Percentiles rank a stretch among this genome's conserved stretches.
phyloP scores from a whole-genome alignment of 108 stramenopile genomes.

The Pseudonitzschia multiseries region DNA sequence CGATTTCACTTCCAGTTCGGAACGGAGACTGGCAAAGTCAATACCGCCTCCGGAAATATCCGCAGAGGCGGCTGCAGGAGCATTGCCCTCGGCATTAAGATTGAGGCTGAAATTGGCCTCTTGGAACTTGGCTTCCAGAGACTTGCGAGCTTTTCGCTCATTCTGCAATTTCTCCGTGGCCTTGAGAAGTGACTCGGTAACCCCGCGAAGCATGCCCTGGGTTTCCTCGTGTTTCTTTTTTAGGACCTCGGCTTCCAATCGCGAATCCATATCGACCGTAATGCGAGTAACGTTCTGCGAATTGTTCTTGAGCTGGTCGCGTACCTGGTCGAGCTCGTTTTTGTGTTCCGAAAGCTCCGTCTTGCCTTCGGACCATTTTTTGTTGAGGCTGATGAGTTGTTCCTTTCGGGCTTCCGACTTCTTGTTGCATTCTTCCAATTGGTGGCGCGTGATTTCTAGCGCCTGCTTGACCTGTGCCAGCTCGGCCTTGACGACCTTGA shows the following conservation, averaged over 20 bases:
- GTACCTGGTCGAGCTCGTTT: conserved; percentile 32
- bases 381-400: conserved; percentile 40
- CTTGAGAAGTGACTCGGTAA: conserved; percentile 41
- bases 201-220: conserved; percentile 45
- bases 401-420: conserved; percentile 48
- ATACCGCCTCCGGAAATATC: conserved; percentile 7
- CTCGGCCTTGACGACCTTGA: conserved; percentile 37
- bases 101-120: conserved; percentile 28
- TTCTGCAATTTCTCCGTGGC: conserved; percentile 42
- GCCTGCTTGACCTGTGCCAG: conserved; percentile 37
- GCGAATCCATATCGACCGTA: conserved; percentile 24
- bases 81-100: conserved; percentile 9
- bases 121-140: conserved; percentile 20
- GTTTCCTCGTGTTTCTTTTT: conserved; percentile 42
- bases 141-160: conserved; percentile 37
- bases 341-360: conserved; percentile 31
- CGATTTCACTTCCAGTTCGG: conserved; percentile 25
- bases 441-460: conserved; percentile 34
- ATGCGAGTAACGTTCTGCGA: conserved; percentile 10
- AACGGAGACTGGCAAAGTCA: conserved; percentile 39
- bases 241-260: conserved; percentile 36
- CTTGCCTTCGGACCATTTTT: conserved; percentile 48
- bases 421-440: conserved; percentile 41
- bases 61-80: neutral
- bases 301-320: conserved; percentile 25